Evolutionary conservation across 352 stramenopile species (phyloP).

Genomic region (Globisporangium carolinianum): DNA sequence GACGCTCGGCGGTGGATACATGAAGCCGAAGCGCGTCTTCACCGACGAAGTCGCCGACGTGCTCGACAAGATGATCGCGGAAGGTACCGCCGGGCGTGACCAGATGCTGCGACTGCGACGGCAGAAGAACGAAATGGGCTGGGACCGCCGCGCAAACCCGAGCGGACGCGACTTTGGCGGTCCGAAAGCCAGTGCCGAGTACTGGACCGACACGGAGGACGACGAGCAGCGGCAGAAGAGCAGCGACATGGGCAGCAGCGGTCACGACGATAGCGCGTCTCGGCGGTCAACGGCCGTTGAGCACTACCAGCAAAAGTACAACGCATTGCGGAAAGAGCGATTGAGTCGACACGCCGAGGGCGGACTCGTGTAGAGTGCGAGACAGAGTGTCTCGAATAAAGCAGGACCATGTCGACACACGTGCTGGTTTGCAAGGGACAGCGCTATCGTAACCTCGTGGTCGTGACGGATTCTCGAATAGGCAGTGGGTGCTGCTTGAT

Average conservation of each 20-base stretch:
- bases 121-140: slow-evolving; percentile 54
- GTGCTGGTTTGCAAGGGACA: no score
- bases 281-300: slow-evolving; percentile 15
- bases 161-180: neutral
- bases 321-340: slow-evolving; percentile 42
- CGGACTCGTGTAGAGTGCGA: slow-evolving; percentile 29
- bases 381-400: no score
- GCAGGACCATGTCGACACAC: no score
- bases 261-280: slow-evolving; percentile 18
- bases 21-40: slow-evolving; percentile 53
- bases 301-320: slow-evolving; percentile 48
- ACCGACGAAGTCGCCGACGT: slow-evolving; percentile 68
- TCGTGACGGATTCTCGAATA: no score
- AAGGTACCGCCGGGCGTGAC: slow-evolving; percentile 57
- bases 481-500: no score
- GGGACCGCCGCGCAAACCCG: slow-evolving; percentile 43
- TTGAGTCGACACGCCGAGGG: slow-evolving; percentile 32
- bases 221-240: slow-evolving; percentile 15
- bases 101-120: slow-evolving; percentile 62
- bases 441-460: no score
- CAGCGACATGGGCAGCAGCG: neutral
- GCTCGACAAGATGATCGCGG: slow-evolving; percentile 74
- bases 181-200: slow-evolving; percentile 15
- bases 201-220: slow-evolving; percentile 51
- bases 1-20: slow-evolving; percentile 34